Base-by-base conservation (phyloP, 2,329 filamentous ascomycete genomes). In the Periglandula ipomoeae region DNA sequence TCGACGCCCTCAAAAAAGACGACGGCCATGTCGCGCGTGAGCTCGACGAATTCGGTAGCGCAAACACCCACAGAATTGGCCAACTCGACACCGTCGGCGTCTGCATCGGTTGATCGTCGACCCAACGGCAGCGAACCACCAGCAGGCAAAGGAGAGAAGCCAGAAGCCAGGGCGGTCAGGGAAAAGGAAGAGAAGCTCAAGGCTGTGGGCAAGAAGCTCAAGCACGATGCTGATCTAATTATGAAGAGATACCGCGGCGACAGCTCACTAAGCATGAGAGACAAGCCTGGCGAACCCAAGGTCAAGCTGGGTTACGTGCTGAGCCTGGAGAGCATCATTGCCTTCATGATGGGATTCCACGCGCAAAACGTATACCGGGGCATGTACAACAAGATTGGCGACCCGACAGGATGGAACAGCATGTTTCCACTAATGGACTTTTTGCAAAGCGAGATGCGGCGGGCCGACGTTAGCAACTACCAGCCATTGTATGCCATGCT, bases 291-390 rank as follows among this genome's bases (percentile, higher is more conserved):
- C 32, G 60, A 64, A n/a, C 47, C 61, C 6, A 67, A 67, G 22
- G 60, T 65, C 46, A 71, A 70, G 55, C 62, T 67, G n/a, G 66
- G 66, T 27, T 67, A 65, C 26, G 67, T 67, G 1, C 62, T 74
- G 10, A 69, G 70, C 30, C 61, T 77, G 8, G 74, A 78, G 55
- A 73, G 74, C 59, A 66, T 74, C 19, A 59, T 77, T 47, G 69
- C 72, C 5, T 81, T 78, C 55, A 73, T 80, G 64, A 63, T 76
- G 13, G 69, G 70, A 1, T 79, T 80, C 59, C 69, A 76, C 52
- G 66, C 72, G 2, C 62, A 73, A 40, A 73, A 73, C 59, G 66
- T 72, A 40, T 62, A 62, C 10, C 69, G 73, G 4, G 60, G 64
- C 23, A 54, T 74, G n/a, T 67, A 72, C 47, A 68, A 69, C 44